Percentiles rank a stretch among this genome's conserved stretches.
phyloP scores from a whole-genome alignment of 345 rosid species.

The Stellera chamaejasme region DNA sequence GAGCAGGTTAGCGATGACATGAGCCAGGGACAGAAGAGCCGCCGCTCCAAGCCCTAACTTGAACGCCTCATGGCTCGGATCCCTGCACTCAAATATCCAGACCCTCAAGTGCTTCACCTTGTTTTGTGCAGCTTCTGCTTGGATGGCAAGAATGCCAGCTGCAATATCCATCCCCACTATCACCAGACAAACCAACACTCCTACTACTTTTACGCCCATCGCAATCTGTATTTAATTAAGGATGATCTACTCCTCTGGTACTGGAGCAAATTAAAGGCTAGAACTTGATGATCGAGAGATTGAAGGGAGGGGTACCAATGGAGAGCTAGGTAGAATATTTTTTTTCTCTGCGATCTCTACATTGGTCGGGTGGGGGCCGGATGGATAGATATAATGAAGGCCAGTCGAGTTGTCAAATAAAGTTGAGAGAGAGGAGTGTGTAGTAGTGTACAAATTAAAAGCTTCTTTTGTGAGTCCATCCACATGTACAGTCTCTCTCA shows the following conservation, averaged over 20 bases:
- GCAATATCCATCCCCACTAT: conserved; percentile 69
- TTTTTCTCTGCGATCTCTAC: too few species aligned
- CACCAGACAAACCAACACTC: conserved; percentile 63
- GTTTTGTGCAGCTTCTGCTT: conserved; percentile 85
- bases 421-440: neutral
- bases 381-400: neutral
- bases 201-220: conserved; percentile 50
- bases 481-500: conserved; percentile 19
- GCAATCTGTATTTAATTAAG: neutral
- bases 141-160: conserved; percentile 84
- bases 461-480: conserved; percentile 30
- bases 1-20: conserved; percentile 54
- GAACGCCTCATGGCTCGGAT: conserved; percentile 81
- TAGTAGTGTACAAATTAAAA: conserved; percentile 21
- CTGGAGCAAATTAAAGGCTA: neutral
- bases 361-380: neutral
- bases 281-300: conserved; percentile 5
- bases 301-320: neutral
- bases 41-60: conserved; percentile 76
- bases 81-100: conserved; percentile 83
- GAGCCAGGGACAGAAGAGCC: conserved; percentile 54
- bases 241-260: too few species aligned
- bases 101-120: conserved; percentile 81
- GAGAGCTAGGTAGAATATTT: neutral
- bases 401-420: conserved; percentile 5